Evolutionary conservation across 2,329 filamentous ascomycete genomes (phyloP), one percentile per base, ranked within the genome.

Genomic region (Fusarium musae): DNA sequence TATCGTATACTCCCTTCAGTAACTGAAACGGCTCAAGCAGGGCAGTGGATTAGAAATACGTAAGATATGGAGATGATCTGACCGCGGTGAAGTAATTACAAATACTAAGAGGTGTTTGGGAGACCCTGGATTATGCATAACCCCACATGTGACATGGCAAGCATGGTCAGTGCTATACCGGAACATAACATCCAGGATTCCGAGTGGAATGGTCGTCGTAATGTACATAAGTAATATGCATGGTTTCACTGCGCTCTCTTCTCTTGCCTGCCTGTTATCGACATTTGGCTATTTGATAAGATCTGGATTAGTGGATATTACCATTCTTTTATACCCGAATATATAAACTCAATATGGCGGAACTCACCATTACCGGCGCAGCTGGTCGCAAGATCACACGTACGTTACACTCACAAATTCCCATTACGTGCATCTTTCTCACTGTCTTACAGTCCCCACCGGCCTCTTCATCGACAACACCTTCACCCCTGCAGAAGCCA

Each of bases 391-490:
- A 63, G 19, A 68, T 69, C 26, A 59, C 50, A 12, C 34, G 66
- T 69, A 68, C 4, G 43, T 50, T 32, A 10, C 10, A 16, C 10
- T 1, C 15, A 30, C 5, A 2, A 28, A 5, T 9, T 21, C 6
- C n/a, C 9, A 40, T n/a, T 6, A 34, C 28, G 10, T 44, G 4
- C 26, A 49, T 16, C 7, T 11, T 17, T 17, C 26, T 21, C 5
- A 36, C 40, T 65, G 6, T 56, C 36, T 5, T 5, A 26, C 16
- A 72, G 70, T 72, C n/a, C 64, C 69, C 2, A 70, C 70, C 2
- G 66, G 70, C 2, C 66, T 73, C 16, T 73, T 73, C 19, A 73
- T 73, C 28, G 34, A 73, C 17, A 73, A 73, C 40, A 3, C 16
- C 11, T 73, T 73, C 21, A 4, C 21, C 6, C 15, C 70, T 9